phyloP scores from a whole-genome alignment of 257 asterid genomes.

The Nicotiana otophora region DNA sequence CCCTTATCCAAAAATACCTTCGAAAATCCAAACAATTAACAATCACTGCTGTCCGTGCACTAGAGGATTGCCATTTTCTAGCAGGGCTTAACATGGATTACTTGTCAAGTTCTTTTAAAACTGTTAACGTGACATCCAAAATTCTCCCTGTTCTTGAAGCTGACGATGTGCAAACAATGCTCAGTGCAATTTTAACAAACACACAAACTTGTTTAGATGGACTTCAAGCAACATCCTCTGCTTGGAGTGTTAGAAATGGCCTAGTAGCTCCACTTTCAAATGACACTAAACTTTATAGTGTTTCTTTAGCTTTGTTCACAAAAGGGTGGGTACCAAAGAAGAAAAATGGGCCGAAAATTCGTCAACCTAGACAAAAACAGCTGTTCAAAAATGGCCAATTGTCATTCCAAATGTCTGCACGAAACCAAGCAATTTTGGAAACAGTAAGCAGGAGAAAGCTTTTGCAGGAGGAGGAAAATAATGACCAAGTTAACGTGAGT shows the following conservation, averaged over 20 bases:
- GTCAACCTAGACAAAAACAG: not conserved
- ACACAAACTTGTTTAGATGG: slow-evolving; percentile 68
- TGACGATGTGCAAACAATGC: slow-evolving; percentile 56
- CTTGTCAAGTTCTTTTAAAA: slow-evolving; percentile 21
- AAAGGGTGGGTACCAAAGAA: slow-evolving; percentile 54
- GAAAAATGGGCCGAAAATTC: slow-evolving; percentile 5
- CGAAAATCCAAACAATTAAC: slow-evolving; percentile 27
- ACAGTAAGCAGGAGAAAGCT: slow-evolving; percentile 37
- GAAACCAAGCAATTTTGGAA: slow-evolving; percentile 25
- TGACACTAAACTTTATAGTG: slow-evolving; percentile 58
- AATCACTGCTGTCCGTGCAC: slow-evolving; percentile 44
- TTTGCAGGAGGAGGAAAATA: slow-evolving; percentile 28
- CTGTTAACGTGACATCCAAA: slow-evolving; percentile 25
- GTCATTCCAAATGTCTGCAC: slow-evolving; percentile 38
- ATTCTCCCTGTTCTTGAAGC: slow-evolving; percentile 33
- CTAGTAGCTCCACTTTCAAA: slow-evolving; percentile 39
- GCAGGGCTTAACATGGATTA: slow-evolving; percentile 59
- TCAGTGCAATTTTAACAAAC: slow-evolving; percentile 68
- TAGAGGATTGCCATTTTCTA: slow-evolving; percentile 54
- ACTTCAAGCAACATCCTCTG: slow-evolving; percentile 40
- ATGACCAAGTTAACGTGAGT: slow-evolving; percentile 35
- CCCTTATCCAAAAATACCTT: slow-evolving; percentile 41
- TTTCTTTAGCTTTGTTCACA: slow-evolving; percentile 57
- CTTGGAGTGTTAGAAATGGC: slow-evolving; percentile 53
- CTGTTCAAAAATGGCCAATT: slow-evolving; percentile 26